Evolutionary conservation across 2,329 filamentous ascomycete genomes (phyloP), one percentile per base, ranked within the genome.

Genomic region (Chrysoporthe cubensis): DNA sequence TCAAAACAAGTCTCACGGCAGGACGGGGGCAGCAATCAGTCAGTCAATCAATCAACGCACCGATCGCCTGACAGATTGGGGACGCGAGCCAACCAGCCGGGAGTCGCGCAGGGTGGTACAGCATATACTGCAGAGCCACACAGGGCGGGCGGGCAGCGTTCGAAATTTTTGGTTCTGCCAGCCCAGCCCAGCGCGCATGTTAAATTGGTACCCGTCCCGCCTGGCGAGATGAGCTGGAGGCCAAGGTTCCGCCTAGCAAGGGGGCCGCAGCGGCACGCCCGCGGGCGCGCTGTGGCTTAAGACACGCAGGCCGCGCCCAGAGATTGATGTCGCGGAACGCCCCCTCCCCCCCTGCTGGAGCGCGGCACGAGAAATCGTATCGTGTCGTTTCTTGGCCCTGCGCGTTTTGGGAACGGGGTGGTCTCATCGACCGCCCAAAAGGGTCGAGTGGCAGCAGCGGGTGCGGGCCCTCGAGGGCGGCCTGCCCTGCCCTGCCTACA

Each of bases 1-100:
- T 56, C 64, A 64, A 69, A 56, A 60, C 40, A 50, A 50, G 64
- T 63, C 60, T 59, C 64, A 60, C 67, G 37, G 60, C 66, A 60
- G 21, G 54, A 66, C 54, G 26, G 64, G 62, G 64, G 62, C 63
- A 52, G 32, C 42, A 58, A 66, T 56, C 34, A 54, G 44, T 26
- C 26, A 26, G 26, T 26, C 26, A 26, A 26, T 26, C 26, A 26
- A 26, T 32, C 42, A 62, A 16, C 42, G 11, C 11, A 8, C 6
- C 37, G 37, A 9, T 40, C 9, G 37, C 37, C 37, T 40, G 37
- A 40, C 14, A 4, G 14, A 4, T 11, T 26, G 48, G 48, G 7
- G 46, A 21, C 4, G n/a, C 43, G 13, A 44, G 52, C 62, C 43
- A 50, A 48, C 58, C 58, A 52, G 37, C 43, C 44, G 54, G 43